Base-by-base conservation (phyloP, 352 stramenopile species). In the Phytopythium delawarense region DNA sequence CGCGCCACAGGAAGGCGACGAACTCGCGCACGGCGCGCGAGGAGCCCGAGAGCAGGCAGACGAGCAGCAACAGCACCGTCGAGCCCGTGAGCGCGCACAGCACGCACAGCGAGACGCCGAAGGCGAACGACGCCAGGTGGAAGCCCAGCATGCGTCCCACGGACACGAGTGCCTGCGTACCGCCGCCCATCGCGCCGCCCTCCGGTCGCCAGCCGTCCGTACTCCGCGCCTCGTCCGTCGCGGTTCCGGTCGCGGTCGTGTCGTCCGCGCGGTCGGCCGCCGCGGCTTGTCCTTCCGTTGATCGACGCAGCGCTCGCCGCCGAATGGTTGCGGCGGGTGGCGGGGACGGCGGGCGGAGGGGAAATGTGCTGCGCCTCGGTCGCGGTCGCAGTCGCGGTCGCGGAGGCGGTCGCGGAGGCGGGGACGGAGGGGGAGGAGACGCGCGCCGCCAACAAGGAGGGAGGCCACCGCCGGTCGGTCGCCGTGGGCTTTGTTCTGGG, bases 1-100 rank as follows among this genome's bases (percentile, higher is more conserved):
- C 72, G 42, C 76, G 65, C 81, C 81, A 90, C 16, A 90, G 65
- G 62, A 70, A 79, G 42, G 71, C 70, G 12, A 84, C 79, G 51
- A 90, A 69, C 5, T 78, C 58, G 7, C 62, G 65, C 25, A 65
- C 62, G 53, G 63, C 62, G 60, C 63, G 81, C 66, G 46, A 85
- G 66, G 59, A 90, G 42, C 50, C 85, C 60, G 53, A 79, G 66
- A 71, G 64, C 42, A 86, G 48, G 50, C 81, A 90, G 37, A 84
- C 65, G 16, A 88, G 64, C 13, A 87, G 16, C 18, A 90, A 67
- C 32, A 71, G 66, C 3, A 78, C 23, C 15, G 71, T 62, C 7
- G 66, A 71, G 9, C 65, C 53, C 18, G 77, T 84, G 35, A 88
- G 53, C n/a, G n/a, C n/a, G n/a, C n/a, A 70, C 30, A 88, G 59